phyloP scores from a whole-genome alignment of 192 early-diverging fungal genomes.

The Physocladia obscura region DNA sequence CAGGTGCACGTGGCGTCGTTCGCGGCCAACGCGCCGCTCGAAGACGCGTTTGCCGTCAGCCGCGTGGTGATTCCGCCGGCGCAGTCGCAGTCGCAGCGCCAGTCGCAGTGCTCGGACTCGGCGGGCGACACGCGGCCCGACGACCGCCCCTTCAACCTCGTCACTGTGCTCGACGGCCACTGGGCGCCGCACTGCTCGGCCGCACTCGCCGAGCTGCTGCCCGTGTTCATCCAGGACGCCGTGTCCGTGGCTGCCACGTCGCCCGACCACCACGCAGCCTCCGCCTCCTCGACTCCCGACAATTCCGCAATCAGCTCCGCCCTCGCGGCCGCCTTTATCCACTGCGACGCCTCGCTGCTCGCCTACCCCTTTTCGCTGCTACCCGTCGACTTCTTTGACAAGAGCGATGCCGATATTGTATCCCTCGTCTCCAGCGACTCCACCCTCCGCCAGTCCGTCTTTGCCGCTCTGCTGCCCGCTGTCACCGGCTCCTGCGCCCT shows the following conservation, averaged over 20 bases:
- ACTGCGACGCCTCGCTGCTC: constrained; percentile 20
- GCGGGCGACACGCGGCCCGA: no score
- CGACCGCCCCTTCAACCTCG: neutral
- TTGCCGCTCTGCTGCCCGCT: constrained; percentile 41
- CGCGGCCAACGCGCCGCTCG: constrained; percentile 9
- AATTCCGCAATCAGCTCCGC: neutral
- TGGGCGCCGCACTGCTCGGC: constrained; percentile 9
- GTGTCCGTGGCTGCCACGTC: neutral
- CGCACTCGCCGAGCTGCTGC: constrained; percentile 4
- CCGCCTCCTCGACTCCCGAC: neutral
- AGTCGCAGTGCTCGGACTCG: neutral
- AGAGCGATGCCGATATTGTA: neutral
- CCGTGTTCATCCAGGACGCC: constrained; percentile 16
- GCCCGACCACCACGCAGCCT: neutral
- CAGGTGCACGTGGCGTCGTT: constrained; percentile 14
- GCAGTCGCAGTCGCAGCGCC: no score
- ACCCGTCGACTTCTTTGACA: constrained; percentile 6
- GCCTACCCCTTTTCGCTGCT: constrained; percentile 4
- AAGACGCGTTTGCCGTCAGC: constrained; percentile 9
- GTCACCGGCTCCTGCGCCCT: constrained; percentile 51
- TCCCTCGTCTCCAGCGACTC: no score
- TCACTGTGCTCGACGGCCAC: constrained; percentile 10
- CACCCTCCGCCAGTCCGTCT: no score
- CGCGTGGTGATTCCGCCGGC: neutral
- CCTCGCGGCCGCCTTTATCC: neutral